Base-by-base conservation (phyloP, 306 rosid species). In the Quercus ilex region DNA sequence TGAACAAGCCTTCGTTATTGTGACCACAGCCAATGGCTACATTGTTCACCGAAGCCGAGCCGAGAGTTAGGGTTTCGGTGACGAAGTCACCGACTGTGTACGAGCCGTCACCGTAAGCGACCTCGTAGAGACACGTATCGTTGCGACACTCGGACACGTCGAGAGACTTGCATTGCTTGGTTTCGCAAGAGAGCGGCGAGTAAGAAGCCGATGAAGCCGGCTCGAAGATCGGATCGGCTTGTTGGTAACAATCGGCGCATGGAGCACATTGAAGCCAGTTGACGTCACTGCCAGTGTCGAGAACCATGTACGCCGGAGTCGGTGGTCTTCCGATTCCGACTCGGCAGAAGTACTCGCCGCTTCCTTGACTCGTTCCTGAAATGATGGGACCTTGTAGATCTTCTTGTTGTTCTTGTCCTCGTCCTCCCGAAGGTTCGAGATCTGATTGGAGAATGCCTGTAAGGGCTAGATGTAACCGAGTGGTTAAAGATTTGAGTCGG, bases 211-310 rank as follows among this genome's bases (percentile, higher is more conserved):
- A 94, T 0, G 83, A 69, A 78, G 84, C 17, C 28, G 99, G 99
- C 67, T 91, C 77, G 56, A 91, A 94, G 3, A 92, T 91, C 0
- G 97, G 99, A 83, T 94, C 99, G 64, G 92, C 78, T 85, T 94
- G 99, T 49, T 85, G 88, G 82, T 92, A 94, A 55, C 99, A 94
- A 3, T 90, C 91, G 18, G 97, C 91, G 78, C 99, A 94, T 1
- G 99, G 99, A 4, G 94, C 90, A 74, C 99, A 94, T 65, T 94
- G 97, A 5, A 91, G 87, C 97, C 99, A 92, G 87, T 87, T 94
- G n/a, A 94, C 91, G 80, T 94, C 99, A n/a, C 97, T 92, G 1
- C 99, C 99, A 0, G 97, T 94, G 83, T 94, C 99, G n/a, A 92
- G 86, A 1, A 92, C 97, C 83, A 94, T 75, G 80, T 92, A 94